Conservation (phyloP, 495 filamentous ascomycete genomes). For the Aspergillus haitiensis region DNA sequence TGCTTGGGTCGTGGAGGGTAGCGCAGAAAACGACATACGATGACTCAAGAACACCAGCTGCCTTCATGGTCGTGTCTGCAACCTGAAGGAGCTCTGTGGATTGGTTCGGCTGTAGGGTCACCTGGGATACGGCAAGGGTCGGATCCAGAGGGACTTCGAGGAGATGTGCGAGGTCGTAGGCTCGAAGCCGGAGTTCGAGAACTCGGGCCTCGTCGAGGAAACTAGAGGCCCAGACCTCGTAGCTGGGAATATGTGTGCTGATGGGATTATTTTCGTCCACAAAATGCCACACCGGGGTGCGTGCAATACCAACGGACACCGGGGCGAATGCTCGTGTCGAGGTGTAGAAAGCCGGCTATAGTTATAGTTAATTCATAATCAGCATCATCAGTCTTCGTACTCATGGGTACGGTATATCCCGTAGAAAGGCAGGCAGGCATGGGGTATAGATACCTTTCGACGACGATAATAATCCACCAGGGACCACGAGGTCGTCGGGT, state of each 20-base stretch:
- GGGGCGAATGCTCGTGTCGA: background rate
- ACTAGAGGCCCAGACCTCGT: background rate
- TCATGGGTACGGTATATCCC: no score
- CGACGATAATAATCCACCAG: slow-evolving; percentile 3
- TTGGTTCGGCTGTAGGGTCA: background rate
- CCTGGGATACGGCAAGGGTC: background rate
- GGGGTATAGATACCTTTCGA: background rate
- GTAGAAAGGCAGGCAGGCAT: background rate
- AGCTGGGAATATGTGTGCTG: background rate
- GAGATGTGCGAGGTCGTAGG: background rate
- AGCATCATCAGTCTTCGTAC: no score
- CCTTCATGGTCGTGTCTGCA: background rate
- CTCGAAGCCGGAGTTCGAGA: background rate
- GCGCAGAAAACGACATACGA: background rate
- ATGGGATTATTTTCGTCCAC: background rate
- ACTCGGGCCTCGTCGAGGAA: background rate
- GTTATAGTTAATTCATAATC: no score
- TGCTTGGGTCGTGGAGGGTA: slow-evolving; percentile 1
- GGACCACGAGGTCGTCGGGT: slow-evolving; percentile 1
- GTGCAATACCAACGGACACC: background rate
- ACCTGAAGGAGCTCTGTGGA: background rate
- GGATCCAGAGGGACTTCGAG: background rate
- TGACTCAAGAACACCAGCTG: background rate
- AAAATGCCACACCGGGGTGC: background rate
- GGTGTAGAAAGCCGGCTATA: background rate